Base-by-base conservation (phyloP, 192 early-diverging fungal genomes). In the Dissophora ornata region DNA sequence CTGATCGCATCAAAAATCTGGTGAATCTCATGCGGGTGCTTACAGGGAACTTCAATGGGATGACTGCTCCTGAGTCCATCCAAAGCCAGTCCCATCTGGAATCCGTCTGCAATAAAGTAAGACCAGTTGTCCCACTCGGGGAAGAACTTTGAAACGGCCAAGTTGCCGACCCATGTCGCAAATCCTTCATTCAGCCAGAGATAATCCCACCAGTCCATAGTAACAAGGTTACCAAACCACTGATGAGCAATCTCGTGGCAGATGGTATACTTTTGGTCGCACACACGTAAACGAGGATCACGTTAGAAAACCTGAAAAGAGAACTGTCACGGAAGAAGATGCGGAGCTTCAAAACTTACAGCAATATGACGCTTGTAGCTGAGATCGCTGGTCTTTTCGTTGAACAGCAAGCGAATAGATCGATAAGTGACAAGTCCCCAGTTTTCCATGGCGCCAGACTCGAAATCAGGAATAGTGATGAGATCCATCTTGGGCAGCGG, bases 161-260 rank as follows among this genome's bases (percentile, higher is more conserved):
- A 71, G 74, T 88, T 91, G 28, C 95, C 96, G 22, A 95, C 94
- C 89, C 95, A 98, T 7, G 97, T 97, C 29, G 97, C 97, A 81
- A 98, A 98, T 30, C 95, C 95, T 82, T 98, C 97, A 78, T 98
- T 98, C 67, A 98, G 84, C 96, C 96, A 98, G 46, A 97, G 81
- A 69, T 90, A 86, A 63, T 87, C 91, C 96, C 96, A 98, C 96
- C 95, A 97, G 69, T 93, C 90, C 92, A 95, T 95, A 7, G 96
- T 97, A 12, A 97, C 95, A 54, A 98, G 81, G 83, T 98, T 98
- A 38, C 97, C 97, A 63, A 98, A 97, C 91, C 91, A 93, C 73
- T 93, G 91, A 75, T 93, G 91, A 11, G 91, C 90, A 12, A 91
- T 82, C 75, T 93, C 97, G 81, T 98, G 97, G 57, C 89, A 92